phyloP scores from a whole-genome alignment of 345 rosid genomes.

The Populus davidiana region DNA sequence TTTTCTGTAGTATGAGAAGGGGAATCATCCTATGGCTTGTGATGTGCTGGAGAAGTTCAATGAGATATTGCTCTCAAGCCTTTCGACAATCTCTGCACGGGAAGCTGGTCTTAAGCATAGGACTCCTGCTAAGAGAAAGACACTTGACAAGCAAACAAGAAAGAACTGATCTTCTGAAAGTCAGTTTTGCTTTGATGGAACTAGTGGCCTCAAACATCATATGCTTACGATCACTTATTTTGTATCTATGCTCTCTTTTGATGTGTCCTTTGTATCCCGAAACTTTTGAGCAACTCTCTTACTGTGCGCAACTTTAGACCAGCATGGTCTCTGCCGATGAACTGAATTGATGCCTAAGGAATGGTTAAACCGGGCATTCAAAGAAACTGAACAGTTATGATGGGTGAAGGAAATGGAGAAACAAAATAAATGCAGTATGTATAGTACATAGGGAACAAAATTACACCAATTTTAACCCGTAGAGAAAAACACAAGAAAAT shows the following conservation, averaged over 20 bases:
- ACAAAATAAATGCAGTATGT: background rate
- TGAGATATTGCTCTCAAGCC: conserved; percentile 1
- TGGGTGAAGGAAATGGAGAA: background rate
- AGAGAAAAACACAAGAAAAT: background rate
- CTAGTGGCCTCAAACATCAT: background rate
- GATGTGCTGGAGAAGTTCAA: conserved; percentile 16
- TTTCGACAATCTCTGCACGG: background rate
- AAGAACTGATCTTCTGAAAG: background rate
- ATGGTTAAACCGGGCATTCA: too few species aligned
- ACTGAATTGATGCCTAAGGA: too few species aligned
- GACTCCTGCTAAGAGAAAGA: conserved; percentile 11
- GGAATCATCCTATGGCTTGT: background rate
- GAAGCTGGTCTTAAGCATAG: background rate
- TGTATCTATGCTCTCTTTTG: background rate
- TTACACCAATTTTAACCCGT: background rate
- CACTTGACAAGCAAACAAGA: background rate
- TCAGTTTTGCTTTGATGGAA: background rate
- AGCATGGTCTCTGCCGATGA: too few species aligned
- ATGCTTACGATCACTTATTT: background rate
- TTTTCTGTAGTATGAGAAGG: conserved; percentile 12
- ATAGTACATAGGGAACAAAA: background rate
- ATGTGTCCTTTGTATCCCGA: background rate
- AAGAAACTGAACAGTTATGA: too few species aligned
- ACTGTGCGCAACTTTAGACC: too few species aligned
- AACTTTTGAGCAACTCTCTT: too few species aligned